Conservation (phyloP, 202 grass and related monocot species). For the Panicum virgatum region DNA sequence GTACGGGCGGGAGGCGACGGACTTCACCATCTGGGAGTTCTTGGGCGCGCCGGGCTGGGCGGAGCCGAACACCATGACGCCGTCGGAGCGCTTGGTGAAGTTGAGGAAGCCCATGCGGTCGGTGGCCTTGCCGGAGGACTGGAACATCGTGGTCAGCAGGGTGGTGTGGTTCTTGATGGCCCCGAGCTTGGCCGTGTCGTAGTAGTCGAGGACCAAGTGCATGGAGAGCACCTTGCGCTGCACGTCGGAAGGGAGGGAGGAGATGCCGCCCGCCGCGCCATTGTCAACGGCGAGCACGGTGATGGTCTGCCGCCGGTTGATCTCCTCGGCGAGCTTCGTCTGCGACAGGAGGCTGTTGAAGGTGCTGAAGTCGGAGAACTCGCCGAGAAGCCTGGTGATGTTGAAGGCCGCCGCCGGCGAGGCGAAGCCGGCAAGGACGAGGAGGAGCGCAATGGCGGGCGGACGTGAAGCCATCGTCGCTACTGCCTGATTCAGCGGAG, state of each 20-base stretch:
- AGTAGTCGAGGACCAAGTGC: constrained; percentile 80
- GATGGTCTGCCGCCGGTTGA: constrained; percentile 69
- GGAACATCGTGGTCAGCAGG: constrained; percentile 66
- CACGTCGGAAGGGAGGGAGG: constrained; percentile 47
- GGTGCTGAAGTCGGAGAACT: constrained; percentile 46
- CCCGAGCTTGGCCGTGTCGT: constrained; percentile 63
- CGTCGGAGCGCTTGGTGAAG: constrained; percentile 49
- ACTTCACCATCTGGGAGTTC: constrained; percentile 48
- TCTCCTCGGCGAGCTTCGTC: constrained; percentile 62
- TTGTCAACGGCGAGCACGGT: constrained; percentile 73
- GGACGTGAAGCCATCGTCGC: constrained; percentile 39
- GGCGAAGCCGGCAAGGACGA: constrained; percentile 19
- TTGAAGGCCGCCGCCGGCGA: constrained; percentile 43
- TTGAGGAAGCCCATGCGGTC: constrained; percentile 72
- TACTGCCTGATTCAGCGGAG: neutral
- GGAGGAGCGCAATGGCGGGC: neutral
- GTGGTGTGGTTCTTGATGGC: constrained; percentile 51
- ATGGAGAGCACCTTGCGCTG: constrained; percentile 55
- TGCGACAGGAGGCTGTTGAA: constrained; percentile 58
- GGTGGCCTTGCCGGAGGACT: constrained; percentile 53
- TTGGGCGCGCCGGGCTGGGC: constrained; percentile 49
- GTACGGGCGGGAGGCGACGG: constrained; percentile 65
- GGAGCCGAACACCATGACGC: constrained; percentile 59
- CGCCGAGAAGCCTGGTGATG: constrained; percentile 53
- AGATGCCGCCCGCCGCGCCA: constrained; percentile 32